phyloP scores from a whole-genome alignment of 2,329 filamentous ascomycete species.

The Ilyonectria sp. region DNA sequence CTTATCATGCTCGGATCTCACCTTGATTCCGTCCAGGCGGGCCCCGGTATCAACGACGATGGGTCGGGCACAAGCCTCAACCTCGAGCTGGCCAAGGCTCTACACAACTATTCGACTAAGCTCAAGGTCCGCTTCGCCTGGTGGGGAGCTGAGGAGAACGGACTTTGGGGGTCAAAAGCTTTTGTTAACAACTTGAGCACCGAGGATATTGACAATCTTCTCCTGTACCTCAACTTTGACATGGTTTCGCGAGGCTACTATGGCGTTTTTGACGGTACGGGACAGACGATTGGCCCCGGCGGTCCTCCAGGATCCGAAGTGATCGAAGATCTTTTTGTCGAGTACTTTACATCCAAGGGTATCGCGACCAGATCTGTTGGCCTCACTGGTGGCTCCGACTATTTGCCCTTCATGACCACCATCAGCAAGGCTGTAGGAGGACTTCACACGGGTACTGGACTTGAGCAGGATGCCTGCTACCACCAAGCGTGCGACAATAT shows the following conservation, averaged over 20 bases:
- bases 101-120: slow-evolving; percentile 54
- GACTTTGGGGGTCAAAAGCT: slow-evolving; percentile 25
- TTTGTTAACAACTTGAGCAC: slow-evolving; percentile 48
- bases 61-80: slow-evolving; percentile 59
- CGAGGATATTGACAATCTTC: slow-evolving; percentile 52
- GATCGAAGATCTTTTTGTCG: slow-evolving; percentile 52
- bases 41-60: slow-evolving; percentile 64
- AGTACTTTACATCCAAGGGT: slow-evolving; percentile 52
- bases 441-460: slow-evolving; percentile 67
- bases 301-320: slow-evolving; percentile 53
- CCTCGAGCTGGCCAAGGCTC: slow-evolving; percentile 58
- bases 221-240: slow-evolving; percentile 59
- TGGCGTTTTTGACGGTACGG: slow-evolving; percentile 55
- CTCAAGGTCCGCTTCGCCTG: slow-evolving; percentile 59
- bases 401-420: slow-evolving; percentile 71
- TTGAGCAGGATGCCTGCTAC: slow-evolving; percentile 48
- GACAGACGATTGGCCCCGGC: slow-evolving; percentile 55
- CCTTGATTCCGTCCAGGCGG: slow-evolving; percentile 60
- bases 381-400: slow-evolving; percentile 69
- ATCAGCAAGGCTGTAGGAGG: slow-evolving; percentile 68
- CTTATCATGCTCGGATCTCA: slow-evolving; percentile 61
- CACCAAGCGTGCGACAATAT: slow-evolving; percentile 57
- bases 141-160: slow-evolving; percentile 64
- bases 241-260: slow-evolving; percentile 57
- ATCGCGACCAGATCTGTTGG: slow-evolving; percentile 48